Conservation (phyloP, 306 rosid genomes). For the Nissolia schottii region DNA sequence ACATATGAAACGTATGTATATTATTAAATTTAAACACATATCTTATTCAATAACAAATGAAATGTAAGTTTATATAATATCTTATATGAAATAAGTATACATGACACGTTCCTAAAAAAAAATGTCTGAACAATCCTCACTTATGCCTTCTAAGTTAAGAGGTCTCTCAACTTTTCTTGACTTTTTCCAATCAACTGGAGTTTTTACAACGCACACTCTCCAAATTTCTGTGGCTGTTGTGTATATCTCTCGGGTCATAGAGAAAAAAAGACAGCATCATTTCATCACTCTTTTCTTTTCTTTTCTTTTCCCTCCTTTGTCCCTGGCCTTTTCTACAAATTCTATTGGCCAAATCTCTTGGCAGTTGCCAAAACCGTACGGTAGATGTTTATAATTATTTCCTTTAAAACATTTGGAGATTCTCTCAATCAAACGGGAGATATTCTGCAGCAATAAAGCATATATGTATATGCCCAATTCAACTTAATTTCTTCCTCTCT, state of each 20-base stretch:
- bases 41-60: too few species aligned
- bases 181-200: constrained; percentile 30
- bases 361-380: constrained; percentile 1
- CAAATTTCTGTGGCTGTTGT: constrained; percentile 11
- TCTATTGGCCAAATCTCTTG: constrained; percentile 32
- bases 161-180: constrained; percentile 15
- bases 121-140: constrained; percentile 17
- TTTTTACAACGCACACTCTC: constrained; percentile 27
- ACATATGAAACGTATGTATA: too few species aligned
- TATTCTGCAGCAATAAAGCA: constrained; percentile 21
- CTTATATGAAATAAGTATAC: too few species aligned
- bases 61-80: too few species aligned
- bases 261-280: constrained; percentile 20
- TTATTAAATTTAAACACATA: too few species aligned
- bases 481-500: background rate
- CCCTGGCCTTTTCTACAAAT: background rate
- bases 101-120: too few species aligned
- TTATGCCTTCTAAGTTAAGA: constrained; percentile 43
- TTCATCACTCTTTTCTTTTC: too few species aligned
- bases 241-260: constrained; percentile 12
- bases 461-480: background rate
- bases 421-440: constrained; percentile 16
- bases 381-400: background rate
- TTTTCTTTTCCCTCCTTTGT: background rate
- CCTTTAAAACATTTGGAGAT: background rate